Evolutionary conservation across 257 asterid genomes (phyloP).

Genomic region (Jacaranda mimosifolia): DNA sequence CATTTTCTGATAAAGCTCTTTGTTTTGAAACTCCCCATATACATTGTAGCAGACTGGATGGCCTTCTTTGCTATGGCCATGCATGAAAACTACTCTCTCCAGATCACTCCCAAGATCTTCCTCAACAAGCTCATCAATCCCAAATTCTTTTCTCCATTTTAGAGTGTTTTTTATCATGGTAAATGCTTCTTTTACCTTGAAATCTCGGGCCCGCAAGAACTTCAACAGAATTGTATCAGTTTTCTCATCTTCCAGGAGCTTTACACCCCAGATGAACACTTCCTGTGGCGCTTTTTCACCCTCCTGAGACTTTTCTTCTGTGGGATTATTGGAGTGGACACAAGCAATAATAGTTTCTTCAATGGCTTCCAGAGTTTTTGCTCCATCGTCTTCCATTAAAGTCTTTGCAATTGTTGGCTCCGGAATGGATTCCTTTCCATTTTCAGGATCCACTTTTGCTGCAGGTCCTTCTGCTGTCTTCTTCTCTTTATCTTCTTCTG

Average conservation of each 20-base stretch:
- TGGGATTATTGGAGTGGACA: constrained; percentile 5
- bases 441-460: neutral
- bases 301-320: neutral
- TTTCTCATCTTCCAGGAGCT: constrained; percentile 43
- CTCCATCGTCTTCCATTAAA: constrained; percentile 42
- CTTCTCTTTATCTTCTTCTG: neutral
- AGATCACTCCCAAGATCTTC: constrained; percentile 31
- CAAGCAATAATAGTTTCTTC: constrained; percentile 39
- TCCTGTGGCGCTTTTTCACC: neutral
- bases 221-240: constrained; percentile 43
- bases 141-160: constrained; percentile 44
- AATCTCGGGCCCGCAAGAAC: constrained; percentile 49
- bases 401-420: constrained; percentile 22
- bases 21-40: constrained; percentile 47
- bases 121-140: constrained; percentile 29
- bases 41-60: constrained; percentile 53
- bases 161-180: constrained; percentile 41
- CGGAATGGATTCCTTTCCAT: neutral
- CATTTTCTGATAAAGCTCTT: constrained; percentile 31
- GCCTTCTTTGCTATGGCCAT: constrained; percentile 44
- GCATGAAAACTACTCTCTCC: constrained; percentile 45
- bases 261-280: constrained; percentile 46
- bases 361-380: constrained; percentile 47
- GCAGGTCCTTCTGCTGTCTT: neutral
- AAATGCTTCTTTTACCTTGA: constrained; percentile 44